Base-by-base conservation (phyloP, 148 eudicot genomes). In the Arbutus unedo region DNA sequence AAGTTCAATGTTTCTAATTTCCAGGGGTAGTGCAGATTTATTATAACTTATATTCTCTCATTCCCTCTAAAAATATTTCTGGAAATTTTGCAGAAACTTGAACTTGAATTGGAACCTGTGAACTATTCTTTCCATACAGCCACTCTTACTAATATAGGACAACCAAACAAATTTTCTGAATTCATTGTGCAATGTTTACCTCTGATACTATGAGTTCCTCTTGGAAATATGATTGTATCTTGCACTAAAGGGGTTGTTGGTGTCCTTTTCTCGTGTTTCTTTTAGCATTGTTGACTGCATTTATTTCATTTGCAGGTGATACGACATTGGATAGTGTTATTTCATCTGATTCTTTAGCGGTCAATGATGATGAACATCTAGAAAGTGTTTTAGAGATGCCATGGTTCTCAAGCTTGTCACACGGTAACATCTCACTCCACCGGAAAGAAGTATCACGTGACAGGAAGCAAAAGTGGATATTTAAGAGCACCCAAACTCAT, bases 381-480 rank as follows among this genome's bases (percentile, higher is more conserved):
- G 87, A 81, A 55, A 71, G 41, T 38, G 74, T 74, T 74, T 57
- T 92, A 82, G 78, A 84, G 5, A 10, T 64, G 62, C 86, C 89
- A 78, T 90, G 94, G 94, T 83, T 81, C 53, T 45, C 84, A 21
- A 85, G 56, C 55, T 56, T 85, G 81, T 81, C 85, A 41, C 81
- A 47, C 55, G 83, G 48, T 81, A 83, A 74, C 68, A 62, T 74
- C 5, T 84, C 93, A 55, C 67, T 85, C 80, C 91, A 83, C 47
- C 90, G 89, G 51, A 94, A 92, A 89, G 91, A 89, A 82, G 41
- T 88, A 48, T 68, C 87, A 3, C 93, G 94, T 77, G 91, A 85
- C 23, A 89, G 92, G 86, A 97, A 94, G 81, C 86, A 89, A 49
- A 93, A 88, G 86, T 94, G 97, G 95, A 51, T 89, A 21, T 91